Evolutionary conservation across 768 basidiomycete genomes (phyloP).

Genomic region (Pleurotus platypus): DNA sequence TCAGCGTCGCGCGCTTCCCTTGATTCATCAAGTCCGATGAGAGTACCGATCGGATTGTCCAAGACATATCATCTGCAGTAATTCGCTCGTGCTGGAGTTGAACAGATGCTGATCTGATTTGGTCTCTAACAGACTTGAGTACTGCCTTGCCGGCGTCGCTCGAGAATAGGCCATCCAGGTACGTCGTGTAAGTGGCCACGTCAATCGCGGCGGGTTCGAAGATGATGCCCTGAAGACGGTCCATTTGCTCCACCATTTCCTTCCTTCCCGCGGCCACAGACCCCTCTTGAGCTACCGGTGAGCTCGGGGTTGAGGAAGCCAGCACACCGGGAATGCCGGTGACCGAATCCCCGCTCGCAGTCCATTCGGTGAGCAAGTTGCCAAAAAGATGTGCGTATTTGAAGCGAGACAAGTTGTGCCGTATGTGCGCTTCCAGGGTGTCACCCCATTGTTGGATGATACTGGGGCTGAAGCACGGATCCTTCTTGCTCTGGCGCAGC

Average conservation of each 20-base stretch:
- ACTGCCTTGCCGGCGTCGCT: slow-evolving; percentile 24
- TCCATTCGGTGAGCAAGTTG: slow-evolving; percentile 40
- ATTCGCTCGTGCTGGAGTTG: slow-evolving; percentile 21
- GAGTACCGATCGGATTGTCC: slow-evolving; percentile 31
- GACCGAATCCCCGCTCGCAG: slow-evolving; percentile 38
- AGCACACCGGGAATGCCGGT: slow-evolving; percentile 12
- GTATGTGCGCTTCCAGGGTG: slow-evolving; percentile 36
- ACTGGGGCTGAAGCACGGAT: slow-evolving; percentile 33
- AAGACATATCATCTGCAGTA: slow-evolving; percentile 19
- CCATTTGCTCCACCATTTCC: slow-evolving; percentile 39
- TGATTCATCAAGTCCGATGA: slow-evolving; percentile 34
- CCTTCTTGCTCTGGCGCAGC: slow-evolving; percentile 36
- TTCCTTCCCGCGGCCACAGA: slow-evolving; percentile 33
- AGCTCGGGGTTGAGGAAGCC: not conserved
- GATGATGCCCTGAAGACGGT: slow-evolving; percentile 34
- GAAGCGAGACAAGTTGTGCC: slow-evolving; percentile 30
- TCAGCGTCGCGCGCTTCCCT: slow-evolving; percentile 34
- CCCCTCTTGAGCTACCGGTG: not conserved
- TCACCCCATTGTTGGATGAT: slow-evolving; percentile 32
- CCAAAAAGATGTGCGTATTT: slow-evolving; percentile 40
- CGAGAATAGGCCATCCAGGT: slow-evolving; percentile 35
- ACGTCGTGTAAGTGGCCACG: slow-evolving; percentile 23
- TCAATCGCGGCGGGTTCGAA: slow-evolving; percentile 35
- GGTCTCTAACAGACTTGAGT: slow-evolving; percentile 25
- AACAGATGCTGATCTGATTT: slow-evolving; percentile 22